phyloP scores from a whole-genome alignment of 768 basidiomycete genomes.

The Kwoniella heveanensis region DNA sequence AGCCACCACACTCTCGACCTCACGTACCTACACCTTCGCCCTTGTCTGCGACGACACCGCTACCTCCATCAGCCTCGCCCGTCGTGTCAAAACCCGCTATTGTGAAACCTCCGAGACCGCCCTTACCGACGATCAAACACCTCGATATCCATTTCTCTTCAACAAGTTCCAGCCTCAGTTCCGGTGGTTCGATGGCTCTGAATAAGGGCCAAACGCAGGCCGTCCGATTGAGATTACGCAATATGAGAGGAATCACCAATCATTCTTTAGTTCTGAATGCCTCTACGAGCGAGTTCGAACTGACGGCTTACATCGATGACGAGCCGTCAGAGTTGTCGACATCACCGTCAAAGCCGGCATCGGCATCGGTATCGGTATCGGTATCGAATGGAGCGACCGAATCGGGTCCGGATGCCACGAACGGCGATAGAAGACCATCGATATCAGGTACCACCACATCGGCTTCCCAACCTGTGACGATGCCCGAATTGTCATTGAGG shows the following conservation, averaged over 20 bases:
- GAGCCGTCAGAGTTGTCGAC: not conserved
- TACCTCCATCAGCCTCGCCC: not conserved
- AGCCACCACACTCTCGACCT: not conserved
- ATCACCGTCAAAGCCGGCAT: not conserved
- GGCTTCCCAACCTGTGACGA: not conserved
- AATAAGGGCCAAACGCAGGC: slow-evolving; percentile 6
- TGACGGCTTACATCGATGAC: slow-evolving; percentile 44
- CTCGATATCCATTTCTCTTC: slow-evolving; percentile 45
- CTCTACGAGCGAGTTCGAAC: slow-evolving; percentile 41
- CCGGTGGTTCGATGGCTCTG: not conserved
- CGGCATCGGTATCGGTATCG: too few relatives aligned
- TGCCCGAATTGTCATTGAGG: slow-evolving; percentile 40
- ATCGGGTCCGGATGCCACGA: not conserved
- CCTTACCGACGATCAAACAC: slow-evolving; percentile 40
- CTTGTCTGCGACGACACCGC: not conserved
- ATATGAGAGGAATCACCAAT: slow-evolving; percentile 47
- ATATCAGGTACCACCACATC: not conserved
- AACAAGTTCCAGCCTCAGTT: not conserved
- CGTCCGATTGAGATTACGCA: slow-evolving; percentile 38
- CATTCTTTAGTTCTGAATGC: slow-evolving; percentile 43
- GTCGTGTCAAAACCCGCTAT: not conserved
- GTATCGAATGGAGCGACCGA: not conserved
- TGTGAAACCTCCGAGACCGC: slow-evolving; percentile 22
- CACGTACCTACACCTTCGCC: slow-evolving; percentile 1
- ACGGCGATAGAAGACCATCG: not conserved